Evolutionary conservation across 306 rosid species (phyloP).

Genomic region (barrel medic (Medicago truncatula)): MtrunA17r5.0-ANR NC_053044.1:53459001-53459500

Average conservation of each 20-base stretch:
- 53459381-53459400: slow-evolving; percentile 76
- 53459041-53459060: background rate
- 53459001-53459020: background rate
- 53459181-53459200: slow-evolving; percentile 36
- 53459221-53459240: too few relatives aligned
- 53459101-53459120: too few relatives aligned
- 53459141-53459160: background rate
- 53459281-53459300: slow-evolving; percentile 84
- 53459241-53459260: background rate
- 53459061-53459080: background rate
- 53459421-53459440: slow-evolving; percentile 78
- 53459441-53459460: slow-evolving; percentile 71
- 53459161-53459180: slow-evolving; percentile 9
- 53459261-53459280: slow-evolving; percentile 75
- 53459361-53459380: slow-evolving; percentile 89
- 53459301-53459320: slow-evolving; percentile 67
- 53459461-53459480: slow-evolving; percentile 79
- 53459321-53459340: slow-evolving; percentile 70
- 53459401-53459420: slow-evolving; percentile 79
- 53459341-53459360: slow-evolving; percentile 74
- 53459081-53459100: background rate
- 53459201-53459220: background rate
- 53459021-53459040: background rate
- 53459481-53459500: slow-evolving; percentile 67
- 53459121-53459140: background rate